Evolutionary conservation across 1,284 basidiomycete species (phyloP).

Genomic region (Salmacisia buchloeana): DNA sequence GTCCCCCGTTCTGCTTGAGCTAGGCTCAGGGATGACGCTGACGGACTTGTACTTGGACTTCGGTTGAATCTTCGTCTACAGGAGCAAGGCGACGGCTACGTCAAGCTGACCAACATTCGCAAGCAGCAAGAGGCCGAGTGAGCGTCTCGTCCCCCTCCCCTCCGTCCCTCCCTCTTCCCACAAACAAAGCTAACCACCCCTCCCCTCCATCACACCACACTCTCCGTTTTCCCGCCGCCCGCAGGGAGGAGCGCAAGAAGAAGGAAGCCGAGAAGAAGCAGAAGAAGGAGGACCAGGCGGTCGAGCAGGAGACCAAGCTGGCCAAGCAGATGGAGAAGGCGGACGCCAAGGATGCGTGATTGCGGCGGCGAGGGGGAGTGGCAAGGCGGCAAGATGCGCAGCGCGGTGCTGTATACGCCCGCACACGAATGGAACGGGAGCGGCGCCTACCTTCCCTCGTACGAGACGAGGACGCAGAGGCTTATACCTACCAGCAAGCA

Average conservation of each 20-base stretch:
- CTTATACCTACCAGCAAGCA: too few species aligned
- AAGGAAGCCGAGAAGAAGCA: constrained; percentile 21
- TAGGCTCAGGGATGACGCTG: neutral
- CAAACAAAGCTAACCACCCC: neutral
- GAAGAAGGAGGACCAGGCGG: constrained; percentile 14
- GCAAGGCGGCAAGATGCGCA: too few species aligned
- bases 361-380: too few species aligned
- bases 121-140: constrained; percentile 23
- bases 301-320: constrained; percentile 14
- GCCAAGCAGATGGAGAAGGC: constrained; percentile 18
- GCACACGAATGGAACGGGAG: too few species aligned
- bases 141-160: neutral
- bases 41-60: neutral
- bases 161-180: neutral
- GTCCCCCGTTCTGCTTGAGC: too few species aligned
- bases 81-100: constrained; percentile 27
- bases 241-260: constrained; percentile 29
- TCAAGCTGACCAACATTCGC: constrained; percentile 33
- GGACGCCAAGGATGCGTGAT: constrained; percentile 9
- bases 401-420: too few species aligned
- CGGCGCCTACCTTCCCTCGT: too few species aligned
- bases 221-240: neutral
- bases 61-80: neutral
- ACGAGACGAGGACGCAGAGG: too few species aligned
- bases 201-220: neutral